Conservation (phyloP, 2,329 filamentous ascomycete genomes). For the Nemania abortiva region DNA sequence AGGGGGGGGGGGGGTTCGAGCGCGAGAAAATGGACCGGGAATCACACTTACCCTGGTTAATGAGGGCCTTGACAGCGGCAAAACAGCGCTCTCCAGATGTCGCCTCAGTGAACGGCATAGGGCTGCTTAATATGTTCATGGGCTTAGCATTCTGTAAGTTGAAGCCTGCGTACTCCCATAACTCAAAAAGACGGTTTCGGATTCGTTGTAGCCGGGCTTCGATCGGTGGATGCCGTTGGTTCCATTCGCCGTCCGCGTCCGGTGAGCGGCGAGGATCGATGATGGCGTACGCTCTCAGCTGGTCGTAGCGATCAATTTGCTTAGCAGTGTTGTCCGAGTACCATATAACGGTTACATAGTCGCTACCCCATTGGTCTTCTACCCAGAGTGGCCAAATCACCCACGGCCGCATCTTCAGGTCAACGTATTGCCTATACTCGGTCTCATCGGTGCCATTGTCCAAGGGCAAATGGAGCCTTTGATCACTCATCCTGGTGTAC, state of each 20-base stretch:
- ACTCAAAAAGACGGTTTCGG: slow-evolving; percentile 16
- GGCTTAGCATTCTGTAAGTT: not conserved
- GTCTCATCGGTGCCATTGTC: not conserved
- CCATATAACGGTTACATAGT: slow-evolving; percentile 44
- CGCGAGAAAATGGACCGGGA: not conserved
- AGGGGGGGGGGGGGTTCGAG: not conserved
- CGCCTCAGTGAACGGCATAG: slow-evolving; percentile 43
- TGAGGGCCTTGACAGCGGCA: slow-evolving; percentile 42
- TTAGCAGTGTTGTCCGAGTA: slow-evolving; percentile 16
- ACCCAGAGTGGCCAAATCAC: slow-evolving; percentile 48
- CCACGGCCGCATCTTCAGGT: slow-evolving; percentile 43
- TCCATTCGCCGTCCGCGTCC: not conserved
- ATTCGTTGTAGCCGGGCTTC: slow-evolving; percentile 33
- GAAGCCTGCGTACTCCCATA: slow-evolving; percentile 34
- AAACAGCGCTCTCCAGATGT: slow-evolving; percentile 49
- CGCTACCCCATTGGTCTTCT: slow-evolving; percentile 46
- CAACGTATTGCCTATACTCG: slow-evolving; percentile 30
- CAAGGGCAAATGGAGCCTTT: not conserved
- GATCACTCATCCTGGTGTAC: slow-evolving; percentile 36
- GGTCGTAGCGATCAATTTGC: slow-evolving; percentile 23
- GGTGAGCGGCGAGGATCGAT: slow-evolving; percentile 45
- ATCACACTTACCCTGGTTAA: slow-evolving; percentile 27
- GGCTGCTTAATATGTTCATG: slow-evolving; percentile 28
- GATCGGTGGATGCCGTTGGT: slow-evolving; percentile 32
- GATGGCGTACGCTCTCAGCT: slow-evolving; percentile 32